Evolutionary conservation across 2,329 filamentous ascomycete genomes (phyloP), one percentile per base, ranked within the genome.

Genomic region (Aureobasidium sp.): DNA sequence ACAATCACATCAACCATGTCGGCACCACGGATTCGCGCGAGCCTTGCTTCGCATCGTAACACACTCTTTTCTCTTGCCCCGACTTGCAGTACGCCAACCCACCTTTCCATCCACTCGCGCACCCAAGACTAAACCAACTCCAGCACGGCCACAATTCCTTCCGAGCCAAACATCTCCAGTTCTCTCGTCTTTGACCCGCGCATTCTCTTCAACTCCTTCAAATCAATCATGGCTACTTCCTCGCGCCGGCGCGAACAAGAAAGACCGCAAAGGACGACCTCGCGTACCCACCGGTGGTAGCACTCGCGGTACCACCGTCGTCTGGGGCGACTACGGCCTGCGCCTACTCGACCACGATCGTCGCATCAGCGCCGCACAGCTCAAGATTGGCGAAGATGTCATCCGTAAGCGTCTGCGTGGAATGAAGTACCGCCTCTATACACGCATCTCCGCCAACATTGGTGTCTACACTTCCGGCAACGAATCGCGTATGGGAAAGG

Each of bases 401-500:
- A 97, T 99, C 75, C 93, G 91, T 74, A 85, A 85, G 70, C 83
- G 93, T 65, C 79, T 99, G 50, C 84, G 94, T 78, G 94, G 94
- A 49, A 87, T 96, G 82, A 91, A 91, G 71, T 99, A 95, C 75
- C 86, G 91, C 61, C 75, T 99, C 50, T 99, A 96, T 78, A 96
- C 91, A 79, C 85, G 94, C 65, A 87, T 97, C 58, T 86, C 85
- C 69, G 94, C 92, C 66, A 96, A 96, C 72, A 89, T 97, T 67
- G 94, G 93, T 72, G 95, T 99, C 24, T 99, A 94, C 75, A 88
- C 91, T 62, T 94, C 88, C 74, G 94, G 94, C 62, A 99, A 97
- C 71, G 94, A 99, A 78, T 88, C 91, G 74, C 88, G 94, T 83
- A 99, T 99, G 95, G 94, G 94, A 74, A 99, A 97, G 78, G 94